phyloP scores from a whole-genome alignment of 208 protist species.

The Chromosphaera perkinsii region DNA sequence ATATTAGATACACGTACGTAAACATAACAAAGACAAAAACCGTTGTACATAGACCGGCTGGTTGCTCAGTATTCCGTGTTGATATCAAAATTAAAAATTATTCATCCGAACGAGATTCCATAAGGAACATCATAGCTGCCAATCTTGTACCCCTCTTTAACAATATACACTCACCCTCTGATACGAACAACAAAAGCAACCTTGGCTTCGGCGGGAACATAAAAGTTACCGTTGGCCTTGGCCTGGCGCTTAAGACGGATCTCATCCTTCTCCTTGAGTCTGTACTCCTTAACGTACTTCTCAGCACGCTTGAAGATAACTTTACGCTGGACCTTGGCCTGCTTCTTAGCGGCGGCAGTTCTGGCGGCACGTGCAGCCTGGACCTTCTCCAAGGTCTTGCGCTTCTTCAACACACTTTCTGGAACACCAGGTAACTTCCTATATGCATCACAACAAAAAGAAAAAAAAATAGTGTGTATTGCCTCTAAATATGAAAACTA shows the following conservation, averaged over 20 bases:
- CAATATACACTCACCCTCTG: constrained; percentile 65
- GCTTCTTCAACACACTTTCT: constrained; percentile 28
- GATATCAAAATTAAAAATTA: no score
- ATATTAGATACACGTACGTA: background rate
- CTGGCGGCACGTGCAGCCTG: constrained; percentile 2
- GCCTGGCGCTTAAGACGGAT: constrained; percentile 78
- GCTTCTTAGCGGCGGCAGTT: constrained; percentile 16
- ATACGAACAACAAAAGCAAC: constrained; percentile 97
- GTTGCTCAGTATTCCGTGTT: no score
- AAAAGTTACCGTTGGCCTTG: constrained; percentile 85
- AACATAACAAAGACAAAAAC: background rate
- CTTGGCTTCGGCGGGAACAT: constrained; percentile 94
- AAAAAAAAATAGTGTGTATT: no score
- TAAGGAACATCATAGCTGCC: constrained; percentile 3
- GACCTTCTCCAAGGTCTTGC: background rate
- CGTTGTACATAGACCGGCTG: no score
- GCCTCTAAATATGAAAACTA: no score
- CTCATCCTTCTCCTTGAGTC: constrained; percentile 70
- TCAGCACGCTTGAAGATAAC: constrained; percentile 73
- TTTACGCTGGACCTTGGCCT: constrained; percentile 21
- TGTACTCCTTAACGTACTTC: constrained; percentile 91
- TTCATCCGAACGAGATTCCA: no score
- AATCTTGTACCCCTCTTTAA: background rate
- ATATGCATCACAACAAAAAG: background rate
- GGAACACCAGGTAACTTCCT: constrained; percentile 17